Percentiles rank a stretch among this genome's conserved stretches.
Conservation (phyloP, 2,329 filamentous ascomycete species). For the Fusarium sp. region DNA sequence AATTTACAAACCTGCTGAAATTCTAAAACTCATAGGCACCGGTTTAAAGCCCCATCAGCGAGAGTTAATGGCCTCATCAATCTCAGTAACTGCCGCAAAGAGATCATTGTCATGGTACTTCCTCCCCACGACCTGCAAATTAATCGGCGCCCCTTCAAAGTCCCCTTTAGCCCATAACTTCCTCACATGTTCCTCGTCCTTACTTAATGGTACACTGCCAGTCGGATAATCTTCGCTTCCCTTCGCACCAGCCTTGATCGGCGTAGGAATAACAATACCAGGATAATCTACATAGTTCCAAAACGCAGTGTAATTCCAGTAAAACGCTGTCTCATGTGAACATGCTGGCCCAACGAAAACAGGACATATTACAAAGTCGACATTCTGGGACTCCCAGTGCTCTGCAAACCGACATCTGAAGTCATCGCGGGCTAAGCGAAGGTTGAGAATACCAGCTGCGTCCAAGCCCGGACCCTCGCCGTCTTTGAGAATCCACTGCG, state of each 20-base stretch:
- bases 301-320: constrained; percentile 53
- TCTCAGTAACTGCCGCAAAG: not conserved
- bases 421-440: constrained; percentile 42
- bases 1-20: rapidly evolving
- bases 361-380: constrained; percentile 49
- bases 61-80: not conserved
- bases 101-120: constrained; percentile 48
- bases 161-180: constrained; percentile 49
- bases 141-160: constrained; percentile 51
- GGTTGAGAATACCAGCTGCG: constrained; percentile 38
- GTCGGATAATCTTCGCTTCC: not conserved
- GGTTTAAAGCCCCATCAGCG: not conserved
- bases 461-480: constrained; percentile 16
- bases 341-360: constrained; percentile 46
- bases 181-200: constrained; percentile 38
- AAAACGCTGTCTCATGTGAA: constrained; percentile 49
- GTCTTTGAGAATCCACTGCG: constrained; percentile 39
- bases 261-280: constrained; percentile 50
- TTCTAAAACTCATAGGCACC: rapidly evolving
- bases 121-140: constrained; percentile 50
- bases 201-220: not conserved
- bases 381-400: constrained; percentile 50
- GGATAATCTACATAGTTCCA: constrained; percentile 54
- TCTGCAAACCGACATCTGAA: constrained; percentile 48
- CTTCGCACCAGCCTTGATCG: constrained; percentile 28